Base-by-base conservation (phyloP, 129 eudicot genomes). In the Helianthus tuberosus region DNA sequence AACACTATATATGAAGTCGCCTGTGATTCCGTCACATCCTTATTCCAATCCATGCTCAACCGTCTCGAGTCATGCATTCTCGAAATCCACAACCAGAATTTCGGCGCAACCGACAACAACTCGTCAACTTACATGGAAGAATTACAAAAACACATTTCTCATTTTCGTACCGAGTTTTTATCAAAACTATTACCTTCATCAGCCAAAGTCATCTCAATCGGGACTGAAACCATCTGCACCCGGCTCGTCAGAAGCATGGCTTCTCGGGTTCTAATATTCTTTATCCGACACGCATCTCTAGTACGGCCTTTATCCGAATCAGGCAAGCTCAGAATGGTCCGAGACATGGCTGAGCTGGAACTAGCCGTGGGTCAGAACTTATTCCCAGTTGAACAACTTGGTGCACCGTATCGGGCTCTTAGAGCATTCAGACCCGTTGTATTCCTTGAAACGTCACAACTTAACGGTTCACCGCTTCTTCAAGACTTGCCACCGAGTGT, bases 111-210 rank as follows among this genome's bases (percentile, higher is more conserved):
- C 85, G 98, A 93, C 73, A 84, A 84, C 79, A 84, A 88, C 72
- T 62, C 97, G 2, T 93, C 98, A 1, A 86, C 98, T 5, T 93
- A 93, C 91, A 90, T 93, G 98, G 98, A 93, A 77, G 93, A 93
- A 63, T 63, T 93, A 73, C 97, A 93, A 68, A 90, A 81, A 58
- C 79, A 82, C 85, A 88, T 93, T 39, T 76, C 88, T 44, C 97
- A 88, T 67, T 93, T 90, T 54, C 86, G 98, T 11, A 62, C 73
- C 3, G 96, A 93, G 64, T 90, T 93, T 72, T 78, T 93, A 25
- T 86, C 92, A 16, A 75, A 89, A 52, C 78, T 93, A 36, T 68
- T 93, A 71, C 98, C 97, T n/a, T 73, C 91, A 55, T 85, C 93
- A 6, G 70, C 87, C 57, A 89, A 81, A 74, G 80, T 81, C 0